Evolutionary conservation across 2,329 filamentous ascomycete species (phyloP).

Genomic region (Uncinocarpus reesii): DNA sequence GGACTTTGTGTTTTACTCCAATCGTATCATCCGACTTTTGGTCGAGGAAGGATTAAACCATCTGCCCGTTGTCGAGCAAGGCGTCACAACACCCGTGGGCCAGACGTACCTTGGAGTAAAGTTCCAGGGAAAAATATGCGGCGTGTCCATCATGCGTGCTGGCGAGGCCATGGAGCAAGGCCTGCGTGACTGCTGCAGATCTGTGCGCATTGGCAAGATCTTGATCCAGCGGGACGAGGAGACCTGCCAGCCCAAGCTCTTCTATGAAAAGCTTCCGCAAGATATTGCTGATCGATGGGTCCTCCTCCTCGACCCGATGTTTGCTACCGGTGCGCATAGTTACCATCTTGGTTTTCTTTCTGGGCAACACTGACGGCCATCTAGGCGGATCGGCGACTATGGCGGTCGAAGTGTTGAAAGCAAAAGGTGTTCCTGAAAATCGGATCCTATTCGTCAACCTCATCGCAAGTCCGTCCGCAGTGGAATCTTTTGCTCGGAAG

Average conservation of each 20-base stretch:
- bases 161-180: slow-evolving; percentile 99
- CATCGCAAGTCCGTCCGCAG: slow-evolving; percentile 91
- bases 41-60: slow-evolving; percentile 98
- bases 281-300: slow-evolving; percentile 93
- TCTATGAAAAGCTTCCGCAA: slow-evolving; percentile 93
- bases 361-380: background rate
- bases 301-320: slow-evolving; percentile 93
- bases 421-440: slow-evolving; percentile 84
- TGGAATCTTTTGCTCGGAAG: slow-evolving; percentile 75
- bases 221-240: slow-evolving; percentile 96
- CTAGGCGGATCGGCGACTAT: slow-evolving; percentile 88
- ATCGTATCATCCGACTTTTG: slow-evolving; percentile 89
- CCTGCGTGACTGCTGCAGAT: slow-evolving; percentile 87
- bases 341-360: background rate
- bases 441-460: slow-evolving; percentile 93
- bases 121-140: slow-evolving; percentile 97
- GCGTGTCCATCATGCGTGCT: slow-evolving; percentile 95
- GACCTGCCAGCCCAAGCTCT: slow-evolving; percentile 80
- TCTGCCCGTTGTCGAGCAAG: slow-evolving; percentile 78
- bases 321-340: slow-evolving; percentile 68
- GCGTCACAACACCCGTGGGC: slow-evolving; percentile 83
- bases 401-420: slow-evolving; percentile 87
- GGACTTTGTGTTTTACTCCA: slow-evolving; percentile 99
- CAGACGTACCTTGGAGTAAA: slow-evolving; percentile 79
- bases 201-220: slow-evolving; percentile 97